Evolutionary conservation across 2,329 filamentous ascomycete species (phyloP).

Genomic region (Beauveria sp.): DNA sequence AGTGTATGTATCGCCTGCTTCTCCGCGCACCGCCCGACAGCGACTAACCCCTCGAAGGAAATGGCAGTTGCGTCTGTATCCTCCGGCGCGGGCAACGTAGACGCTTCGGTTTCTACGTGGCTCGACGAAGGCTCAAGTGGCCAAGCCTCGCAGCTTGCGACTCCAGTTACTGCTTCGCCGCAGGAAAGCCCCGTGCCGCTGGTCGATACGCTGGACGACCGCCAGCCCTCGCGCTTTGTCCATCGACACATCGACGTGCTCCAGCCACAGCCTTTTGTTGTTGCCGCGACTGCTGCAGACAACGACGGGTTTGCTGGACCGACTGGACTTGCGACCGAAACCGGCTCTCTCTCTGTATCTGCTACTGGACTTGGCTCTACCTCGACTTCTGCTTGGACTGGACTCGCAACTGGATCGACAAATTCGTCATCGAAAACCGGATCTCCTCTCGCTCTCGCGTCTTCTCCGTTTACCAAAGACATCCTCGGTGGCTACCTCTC

Average conservation of each 20-base stretch:
- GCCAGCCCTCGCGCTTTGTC: not conserved
- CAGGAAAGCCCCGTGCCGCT: not conserved
- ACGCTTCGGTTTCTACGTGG: not conserved
- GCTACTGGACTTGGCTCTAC: not conserved
- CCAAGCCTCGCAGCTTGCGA: not conserved
- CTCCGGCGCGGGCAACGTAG: not conserved
- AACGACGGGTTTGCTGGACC: not conserved
- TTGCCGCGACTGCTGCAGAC: not conserved
- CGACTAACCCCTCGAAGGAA: slow-evolving; percentile 20
- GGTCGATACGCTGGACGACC: not conserved
- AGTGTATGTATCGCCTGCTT: slow-evolving; percentile 12
- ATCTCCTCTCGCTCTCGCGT: not conserved
- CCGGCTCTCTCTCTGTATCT: not conserved
- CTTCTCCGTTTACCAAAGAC: not conserved
- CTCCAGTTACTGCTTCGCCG: not conserved
- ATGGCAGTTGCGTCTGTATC: slow-evolving; percentile 10
- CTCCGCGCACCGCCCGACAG: not conserved
- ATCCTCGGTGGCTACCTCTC: not conserved
- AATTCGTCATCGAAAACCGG: not conserved
- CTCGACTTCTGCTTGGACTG: not conserved
- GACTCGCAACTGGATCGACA: not conserved
- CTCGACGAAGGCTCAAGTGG: not conserved
- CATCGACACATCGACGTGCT: not conserved
- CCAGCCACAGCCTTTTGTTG: not conserved
- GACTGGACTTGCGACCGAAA: not conserved